These are phyloP conservation scores for Rosa chinensis DNA, from an alignment of 306 rosid species.

Conservation along the genomic window DNA sequence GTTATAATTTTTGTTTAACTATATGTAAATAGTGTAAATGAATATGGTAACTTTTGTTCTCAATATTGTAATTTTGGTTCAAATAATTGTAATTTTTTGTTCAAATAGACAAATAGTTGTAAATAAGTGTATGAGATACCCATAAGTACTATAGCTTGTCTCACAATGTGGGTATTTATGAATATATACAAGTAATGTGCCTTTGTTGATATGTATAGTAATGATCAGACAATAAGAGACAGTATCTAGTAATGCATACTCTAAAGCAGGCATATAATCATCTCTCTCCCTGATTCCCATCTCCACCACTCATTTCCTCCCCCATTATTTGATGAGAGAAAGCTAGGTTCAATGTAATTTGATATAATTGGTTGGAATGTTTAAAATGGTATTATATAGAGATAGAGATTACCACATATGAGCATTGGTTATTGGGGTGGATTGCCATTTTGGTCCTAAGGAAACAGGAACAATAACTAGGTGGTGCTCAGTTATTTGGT, in stretches of 20 bases:
- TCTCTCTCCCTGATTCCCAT: constrained; percentile 21
- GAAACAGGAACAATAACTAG: constrained; percentile 40
- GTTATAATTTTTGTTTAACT: no score
- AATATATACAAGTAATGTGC: constrained; percentile 1
- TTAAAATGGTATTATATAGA: constrained; percentile 35
- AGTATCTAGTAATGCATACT: constrained; percentile 45
- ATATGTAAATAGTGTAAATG: no score
- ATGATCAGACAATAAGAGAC: constrained; percentile 49
- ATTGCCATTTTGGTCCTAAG: constrained; percentile 48
- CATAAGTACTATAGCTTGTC: no score
- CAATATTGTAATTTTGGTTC: no score
- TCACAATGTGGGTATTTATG: background rate
- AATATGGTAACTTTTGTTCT: no score
- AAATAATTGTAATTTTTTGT: no score
- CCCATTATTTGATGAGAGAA: constrained; percentile 12
- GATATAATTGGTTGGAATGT: constrained; percentile 57
- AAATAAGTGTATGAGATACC: no score
- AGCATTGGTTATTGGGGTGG: constrained; percentile 23
- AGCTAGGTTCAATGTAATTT: constrained; percentile 29
- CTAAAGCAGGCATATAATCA: constrained; percentile 49
- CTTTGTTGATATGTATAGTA: constrained; percentile 26
- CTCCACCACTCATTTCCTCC: constrained; percentile 18
- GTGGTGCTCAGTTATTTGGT: constrained; percentile 25
- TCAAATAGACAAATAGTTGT: no score
- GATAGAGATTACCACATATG: background rate